Conservation (phyloP, 139 green algal species). For the Helicosporidium sp. region DNA sequence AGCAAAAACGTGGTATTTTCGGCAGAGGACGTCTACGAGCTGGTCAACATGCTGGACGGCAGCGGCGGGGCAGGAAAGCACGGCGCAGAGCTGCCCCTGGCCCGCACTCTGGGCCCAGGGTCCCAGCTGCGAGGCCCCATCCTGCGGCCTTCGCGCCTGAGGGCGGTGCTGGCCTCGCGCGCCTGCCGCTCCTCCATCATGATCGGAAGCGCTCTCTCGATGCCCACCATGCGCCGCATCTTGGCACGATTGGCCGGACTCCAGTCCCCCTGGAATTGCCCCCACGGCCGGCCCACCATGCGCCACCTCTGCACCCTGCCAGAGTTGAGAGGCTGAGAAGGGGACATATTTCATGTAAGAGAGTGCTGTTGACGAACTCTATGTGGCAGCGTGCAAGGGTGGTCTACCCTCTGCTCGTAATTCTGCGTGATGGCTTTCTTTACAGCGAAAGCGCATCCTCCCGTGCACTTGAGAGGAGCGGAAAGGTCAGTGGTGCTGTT, state of each 20-base stretch:
- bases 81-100: neutral
- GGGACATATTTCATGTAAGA: too few relatives aligned
- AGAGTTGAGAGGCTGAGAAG: neutral
- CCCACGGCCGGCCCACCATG: conserved; percentile 93
- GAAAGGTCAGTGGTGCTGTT: too few relatives aligned
- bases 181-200: conserved; percentile 87
- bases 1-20: conserved; percentile 34
- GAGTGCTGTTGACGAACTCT: too few relatives aligned
- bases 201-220: conserved; percentile 65
- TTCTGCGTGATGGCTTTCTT: too few relatives aligned
- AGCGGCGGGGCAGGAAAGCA: neutral
- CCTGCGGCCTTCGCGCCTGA: conserved; percentile 16
- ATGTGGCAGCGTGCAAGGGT: too few relatives aligned
- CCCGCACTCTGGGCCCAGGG: conserved; percentile 7
- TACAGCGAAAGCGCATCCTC: too few relatives aligned
- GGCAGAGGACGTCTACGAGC: conserved; percentile 32
- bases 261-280: conserved; percentile 86
- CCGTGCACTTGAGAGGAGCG: too few relatives aligned
- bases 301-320: conserved; percentile 60
- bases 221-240: conserved; percentile 42
- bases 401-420: too few relatives aligned
- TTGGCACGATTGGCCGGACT: conserved; percentile 50
- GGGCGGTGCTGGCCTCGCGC: conserved; percentile 72
- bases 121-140: neutral
- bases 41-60: conserved; percentile 22